Conservation (phyloP, 768 basidiomycete species). For the Leccinum obscurum region DNA sequence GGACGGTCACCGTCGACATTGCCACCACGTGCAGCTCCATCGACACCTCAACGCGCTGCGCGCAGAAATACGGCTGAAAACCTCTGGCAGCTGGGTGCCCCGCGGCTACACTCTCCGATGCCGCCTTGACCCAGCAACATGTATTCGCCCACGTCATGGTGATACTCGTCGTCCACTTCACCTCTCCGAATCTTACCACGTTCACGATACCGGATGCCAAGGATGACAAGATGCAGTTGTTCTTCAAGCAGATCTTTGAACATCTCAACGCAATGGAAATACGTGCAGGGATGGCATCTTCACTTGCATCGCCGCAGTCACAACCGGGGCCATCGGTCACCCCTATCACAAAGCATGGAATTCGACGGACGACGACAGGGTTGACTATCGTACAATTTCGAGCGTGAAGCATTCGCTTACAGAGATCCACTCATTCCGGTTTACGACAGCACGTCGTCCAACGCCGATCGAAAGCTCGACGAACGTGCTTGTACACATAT, state of each 20-base stretch:
- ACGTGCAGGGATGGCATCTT: slow-evolving; percentile 32
- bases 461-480: neutral
- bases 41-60: slow-evolving; percentile 37
- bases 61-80: slow-evolving; percentile 29
- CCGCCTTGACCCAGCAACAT: slow-evolving; percentile 1
- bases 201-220: slow-evolving; percentile 59
- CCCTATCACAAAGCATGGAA: no score
- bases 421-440: slow-evolving; percentile 39
- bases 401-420: slow-evolving; percentile 12
- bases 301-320: no score
- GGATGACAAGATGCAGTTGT: slow-evolving; percentile 76
- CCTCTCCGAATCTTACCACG: slow-evolving; percentile 44
- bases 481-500: no score
- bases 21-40: no score
- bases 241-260: slow-evolving; percentile 83
- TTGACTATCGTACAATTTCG: slow-evolving; percentile 7
- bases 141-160: slow-evolving; percentile 24
- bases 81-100: neutral
- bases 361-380: no score
- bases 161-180: slow-evolving; percentile 27
- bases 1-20: no score
- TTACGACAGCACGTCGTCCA: slow-evolving; percentile 37
- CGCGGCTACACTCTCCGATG: no score
- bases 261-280: slow-evolving; percentile 75
- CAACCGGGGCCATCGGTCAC: no score